A percentile compares a stretch with the other conserved stretches of the same genome.
phyloP scores from a whole-genome alignment of 2,329 filamentous ascomycete species.

The Pyrenophora tritici-repentis region DNA sequence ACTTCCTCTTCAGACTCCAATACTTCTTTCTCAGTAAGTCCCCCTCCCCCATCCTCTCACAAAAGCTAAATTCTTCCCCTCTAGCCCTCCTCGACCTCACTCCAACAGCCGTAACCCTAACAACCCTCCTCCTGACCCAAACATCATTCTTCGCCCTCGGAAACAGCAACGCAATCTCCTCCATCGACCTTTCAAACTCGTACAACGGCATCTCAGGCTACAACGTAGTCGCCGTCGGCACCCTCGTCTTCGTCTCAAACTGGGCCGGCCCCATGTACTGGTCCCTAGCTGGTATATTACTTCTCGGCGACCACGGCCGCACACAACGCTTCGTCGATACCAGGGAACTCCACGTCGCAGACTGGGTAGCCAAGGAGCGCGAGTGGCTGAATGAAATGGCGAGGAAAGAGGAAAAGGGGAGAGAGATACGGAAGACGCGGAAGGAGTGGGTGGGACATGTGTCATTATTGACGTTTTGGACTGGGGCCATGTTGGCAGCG shows the following conservation, averaged over 20 bases:
- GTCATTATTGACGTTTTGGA: constrained; percentile 71
- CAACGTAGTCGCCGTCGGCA: constrained; percentile 77
- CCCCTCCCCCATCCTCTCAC: constrained; percentile 13
- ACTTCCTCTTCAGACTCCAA: constrained; percentile 73
- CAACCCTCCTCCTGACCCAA: constrained; percentile 77
- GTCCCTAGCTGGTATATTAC: constrained; percentile 67
- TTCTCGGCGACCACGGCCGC: constrained; percentile 46
- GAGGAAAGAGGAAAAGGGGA: constrained; percentile 17
- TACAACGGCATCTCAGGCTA: constrained; percentile 91
- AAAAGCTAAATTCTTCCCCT: background rate
- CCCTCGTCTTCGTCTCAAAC: constrained; percentile 85
- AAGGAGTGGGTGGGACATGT: constrained; percentile 55
- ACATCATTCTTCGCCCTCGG: constrained; percentile 87
- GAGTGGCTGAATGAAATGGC: constrained; percentile 31
- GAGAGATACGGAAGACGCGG: constrained; percentile 10
- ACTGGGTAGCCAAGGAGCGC: constrained; percentile 41
- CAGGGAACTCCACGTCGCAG: constrained; percentile 23
- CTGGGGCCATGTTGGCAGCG: constrained; percentile 65
- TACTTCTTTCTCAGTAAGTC: constrained; percentile 56
- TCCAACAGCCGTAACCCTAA: constrained; percentile 64
- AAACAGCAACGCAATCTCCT: constrained; percentile 92
- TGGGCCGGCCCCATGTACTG: constrained; percentile 94
- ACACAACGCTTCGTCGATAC: constrained; percentile 25
- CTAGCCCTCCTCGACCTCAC: constrained; percentile 53
- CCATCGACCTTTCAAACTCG: constrained; percentile 89